phyloP scores from a whole-genome alignment of 2,329 filamentous ascomycete species.

The Cladophialophora exuberans region DNA sequence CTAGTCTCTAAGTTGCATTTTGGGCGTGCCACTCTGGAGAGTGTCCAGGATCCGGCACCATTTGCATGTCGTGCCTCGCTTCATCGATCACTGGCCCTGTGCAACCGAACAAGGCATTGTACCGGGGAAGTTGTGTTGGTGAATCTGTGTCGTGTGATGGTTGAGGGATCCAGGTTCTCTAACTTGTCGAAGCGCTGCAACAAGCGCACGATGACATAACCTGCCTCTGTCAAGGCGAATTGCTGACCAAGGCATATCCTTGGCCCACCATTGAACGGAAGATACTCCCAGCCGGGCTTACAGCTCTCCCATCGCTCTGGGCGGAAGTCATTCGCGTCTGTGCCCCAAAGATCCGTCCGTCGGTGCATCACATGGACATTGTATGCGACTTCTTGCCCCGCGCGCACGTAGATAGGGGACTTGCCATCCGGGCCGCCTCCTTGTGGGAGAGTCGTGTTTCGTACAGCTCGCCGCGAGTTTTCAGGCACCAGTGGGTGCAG shows the following conservation, averaged over 20 bases:
- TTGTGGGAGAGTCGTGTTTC: conserved; percentile 54
- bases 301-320: conserved; percentile 73
- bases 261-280: conserved; percentile 37
- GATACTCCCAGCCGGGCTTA: conserved; percentile 66
- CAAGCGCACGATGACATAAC: conserved; percentile 34
- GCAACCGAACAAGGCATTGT: no score
- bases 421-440: conserved; percentile 53
- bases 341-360: conserved; percentile 55
- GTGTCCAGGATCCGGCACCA: no score
- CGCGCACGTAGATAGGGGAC: conserved; percentile 51
- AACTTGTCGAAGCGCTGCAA: conserved; percentile 58
- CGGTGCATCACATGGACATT: conserved; percentile 75
- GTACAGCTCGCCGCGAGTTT: conserved; percentile 55
- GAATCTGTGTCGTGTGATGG: no score
- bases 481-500: conserved; percentile 52
- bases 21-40: no score
- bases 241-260: conserved; percentile 37
- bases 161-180: no score
- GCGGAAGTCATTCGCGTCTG: conserved; percentile 57
- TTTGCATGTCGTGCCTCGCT: no score
- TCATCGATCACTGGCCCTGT: no score
- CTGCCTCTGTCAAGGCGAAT: conserved; percentile 35
- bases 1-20: no score
- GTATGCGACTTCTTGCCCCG: conserved; percentile 66
- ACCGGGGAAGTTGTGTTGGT: no score